Evolutionary conservation across 2,329 filamentous ascomycete genomes (phyloP), one percentile per base, ranked within the genome.

Genomic region (Penicillium griseofulvum): DNA sequence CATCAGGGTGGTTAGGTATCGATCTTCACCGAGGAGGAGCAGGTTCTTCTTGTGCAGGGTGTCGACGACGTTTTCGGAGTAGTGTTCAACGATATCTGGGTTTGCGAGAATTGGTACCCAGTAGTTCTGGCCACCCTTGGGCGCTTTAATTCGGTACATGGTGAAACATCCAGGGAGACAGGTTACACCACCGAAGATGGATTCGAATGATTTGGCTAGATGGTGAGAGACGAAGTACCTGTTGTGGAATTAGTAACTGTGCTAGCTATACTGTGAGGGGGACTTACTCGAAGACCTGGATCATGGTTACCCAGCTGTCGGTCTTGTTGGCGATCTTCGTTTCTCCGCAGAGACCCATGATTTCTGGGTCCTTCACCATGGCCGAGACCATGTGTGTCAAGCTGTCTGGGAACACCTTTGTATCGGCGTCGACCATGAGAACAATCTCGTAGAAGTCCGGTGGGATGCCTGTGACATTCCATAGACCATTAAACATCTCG

Each of bases 121-220:
- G 78, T 97, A 99, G 80, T 99, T 97, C 73, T 97, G 91, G 26
- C 89, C 93, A 62, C 94, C 94, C 79, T 99, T 99, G 57, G 94
- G 95, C 29, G 94, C 90, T 78, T 99, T 99, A 84, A 99, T 97
- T 69, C 94, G 90, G 80, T 99, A 99, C 95, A 99, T 99, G 82
- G 91, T 97, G 86, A 99, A 99, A 81, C 94, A 99, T 62, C 94
- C 94, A 16, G 94, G 94, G 65, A 99, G 81, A 82, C 94, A 99
- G 61, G 94, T 99, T 58, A 99, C 94, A 88, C 94, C 94, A 77
- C 94, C 94, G 75, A 99, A 99, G 63, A 97, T 89, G 1, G 92
- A 97, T 75, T 99, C 94, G 76, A 99, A 99, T 4, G 93, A 91
- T 77, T 99, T 99, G 68, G 92, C 86, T 67, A 95, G 83, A 74